phyloP scores from a whole-genome alignment of 371 early-diverging fungal genomes.

The Blakeslea trispora region DNA sequence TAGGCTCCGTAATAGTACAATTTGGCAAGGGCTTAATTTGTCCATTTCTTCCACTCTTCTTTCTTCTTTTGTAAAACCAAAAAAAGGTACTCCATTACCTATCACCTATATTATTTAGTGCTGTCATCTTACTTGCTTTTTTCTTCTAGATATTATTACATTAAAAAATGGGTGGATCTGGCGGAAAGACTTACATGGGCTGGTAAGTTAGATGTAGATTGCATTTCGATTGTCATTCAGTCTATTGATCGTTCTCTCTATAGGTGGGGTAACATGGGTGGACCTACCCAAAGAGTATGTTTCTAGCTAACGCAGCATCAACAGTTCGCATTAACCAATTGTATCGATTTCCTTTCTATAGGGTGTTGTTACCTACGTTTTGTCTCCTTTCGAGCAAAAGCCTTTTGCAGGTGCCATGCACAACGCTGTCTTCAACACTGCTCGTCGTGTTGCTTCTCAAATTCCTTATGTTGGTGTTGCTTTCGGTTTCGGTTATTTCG shows the following conservation, averaged over 20 bases:
- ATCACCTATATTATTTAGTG: background rate
- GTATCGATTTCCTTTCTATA: constrained; percentile 22
- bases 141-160: background rate
- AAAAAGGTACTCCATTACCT: no score
- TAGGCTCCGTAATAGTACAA: no score
- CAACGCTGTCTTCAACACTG: constrained; percentile 78
- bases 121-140: background rate
- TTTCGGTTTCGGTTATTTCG: constrained; percentile 61
- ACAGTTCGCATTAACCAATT: constrained; percentile 4
- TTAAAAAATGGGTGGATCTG: constrained; percentile 42
- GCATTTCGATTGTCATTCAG: background rate
- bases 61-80: no score
- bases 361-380: constrained; percentile 72
- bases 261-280: constrained; percentile 79
- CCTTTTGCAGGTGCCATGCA: constrained; percentile 74
- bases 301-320: background rate
- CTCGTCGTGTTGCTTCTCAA: constrained; percentile 73
- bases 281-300: constrained; percentile 67
- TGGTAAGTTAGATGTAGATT: constrained; percentile 25
- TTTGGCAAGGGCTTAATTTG: no score
- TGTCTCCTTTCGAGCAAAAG: constrained; percentile 82
- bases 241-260: background rate
- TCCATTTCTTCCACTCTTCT: no score
- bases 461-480: constrained; percentile 75
- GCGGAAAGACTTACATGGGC: constrained; percentile 46